Evolutionary conservation across 331 rosid species (phyloP).

Genomic region (Arachis monticola): DNA sequence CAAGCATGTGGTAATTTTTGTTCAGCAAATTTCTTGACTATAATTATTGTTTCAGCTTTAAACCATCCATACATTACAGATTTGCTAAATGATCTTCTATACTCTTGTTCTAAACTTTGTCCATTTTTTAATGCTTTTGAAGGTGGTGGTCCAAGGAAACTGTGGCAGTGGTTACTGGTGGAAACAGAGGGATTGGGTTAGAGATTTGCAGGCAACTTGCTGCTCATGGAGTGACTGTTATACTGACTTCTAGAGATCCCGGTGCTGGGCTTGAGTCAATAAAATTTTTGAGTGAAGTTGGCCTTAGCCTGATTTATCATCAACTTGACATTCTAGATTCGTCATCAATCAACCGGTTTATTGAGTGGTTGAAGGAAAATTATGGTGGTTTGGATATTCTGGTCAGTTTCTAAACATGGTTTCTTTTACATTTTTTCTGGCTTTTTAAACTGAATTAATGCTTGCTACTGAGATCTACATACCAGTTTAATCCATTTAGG

Average conservation of each 20-base stretch:
- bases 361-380: slow-evolving; percentile 40
- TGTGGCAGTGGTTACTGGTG: slow-evolving; percentile 46
- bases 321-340: slow-evolving; percentile 37
- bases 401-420: slow-evolving; percentile 34
- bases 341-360: slow-evolving; percentile 44
- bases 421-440: background rate
- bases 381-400: slow-evolving; percentile 49
- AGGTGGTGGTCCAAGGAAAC: slow-evolving; percentile 54
- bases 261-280: slow-evolving; percentile 40
- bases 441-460: slow-evolving; percentile 16
- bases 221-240: slow-evolving; percentile 46
- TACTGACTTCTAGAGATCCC: slow-evolving; percentile 46
- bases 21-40: background rate
- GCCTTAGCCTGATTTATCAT: slow-evolving; percentile 42
- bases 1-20: background rate
- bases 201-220: slow-evolving; percentile 51
- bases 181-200: slow-evolving; percentile 49
- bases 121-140: background rate
- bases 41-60: background rate
- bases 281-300: slow-evolving; percentile 36
- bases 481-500: slow-evolving; percentile 21
- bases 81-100: background rate
- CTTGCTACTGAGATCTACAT: slow-evolving; percentile 25
- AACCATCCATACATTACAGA: background rate
- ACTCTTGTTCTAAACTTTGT: background rate